These are phyloP conservation scores for Bacidia rubella DNA, from an alignment of 495 filamentous ascomycete genomes.

Conservation along the genomic window DNA sequence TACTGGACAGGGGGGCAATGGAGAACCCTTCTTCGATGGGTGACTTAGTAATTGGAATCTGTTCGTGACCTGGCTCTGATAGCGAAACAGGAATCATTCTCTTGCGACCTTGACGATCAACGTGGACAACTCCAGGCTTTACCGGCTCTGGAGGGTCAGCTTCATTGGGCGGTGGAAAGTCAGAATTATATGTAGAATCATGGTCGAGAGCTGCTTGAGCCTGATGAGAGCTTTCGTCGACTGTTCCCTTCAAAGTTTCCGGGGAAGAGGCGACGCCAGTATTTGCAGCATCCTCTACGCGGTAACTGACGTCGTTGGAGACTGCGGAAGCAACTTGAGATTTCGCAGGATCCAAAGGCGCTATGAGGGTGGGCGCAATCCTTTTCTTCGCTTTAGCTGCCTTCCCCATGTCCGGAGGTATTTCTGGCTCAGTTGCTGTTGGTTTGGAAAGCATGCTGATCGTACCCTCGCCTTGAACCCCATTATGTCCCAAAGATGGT, in stretches of 20 bases:
- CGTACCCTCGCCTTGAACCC: too few relatives aligned
- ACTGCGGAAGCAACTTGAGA: too few relatives aligned
- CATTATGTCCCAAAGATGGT: too few relatives aligned
- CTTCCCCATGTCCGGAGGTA: too few relatives aligned
- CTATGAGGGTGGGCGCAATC: background rate
- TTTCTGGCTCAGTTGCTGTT: too few relatives aligned
- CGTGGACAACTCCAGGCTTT: constrained; percentile 8
- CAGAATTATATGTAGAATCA: background rate
- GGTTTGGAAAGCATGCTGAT: too few relatives aligned
- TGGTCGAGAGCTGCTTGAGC: background rate
- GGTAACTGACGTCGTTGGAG: too few relatives aligned
- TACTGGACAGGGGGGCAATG: background rate
- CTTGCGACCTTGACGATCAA: constrained; percentile 31
- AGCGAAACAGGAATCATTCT: constrained; percentile 20
- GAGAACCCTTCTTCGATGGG: background rate
- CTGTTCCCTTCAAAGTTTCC: background rate
- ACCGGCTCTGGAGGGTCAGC: too few relatives aligned
- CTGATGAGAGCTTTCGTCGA: background rate
- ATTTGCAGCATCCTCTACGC: background rate
- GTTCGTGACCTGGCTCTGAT: background rate
- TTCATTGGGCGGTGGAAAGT: background rate
- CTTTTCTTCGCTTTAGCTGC: background rate
- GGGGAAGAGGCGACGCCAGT: background rate
- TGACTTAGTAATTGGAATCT: background rate
- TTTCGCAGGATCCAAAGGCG: background rate